Evolutionary conservation across 2,329 filamentous ascomycete species (phyloP), one percentile per base, ranked within the genome.

Genomic region (Alternaria dauci): DNA sequence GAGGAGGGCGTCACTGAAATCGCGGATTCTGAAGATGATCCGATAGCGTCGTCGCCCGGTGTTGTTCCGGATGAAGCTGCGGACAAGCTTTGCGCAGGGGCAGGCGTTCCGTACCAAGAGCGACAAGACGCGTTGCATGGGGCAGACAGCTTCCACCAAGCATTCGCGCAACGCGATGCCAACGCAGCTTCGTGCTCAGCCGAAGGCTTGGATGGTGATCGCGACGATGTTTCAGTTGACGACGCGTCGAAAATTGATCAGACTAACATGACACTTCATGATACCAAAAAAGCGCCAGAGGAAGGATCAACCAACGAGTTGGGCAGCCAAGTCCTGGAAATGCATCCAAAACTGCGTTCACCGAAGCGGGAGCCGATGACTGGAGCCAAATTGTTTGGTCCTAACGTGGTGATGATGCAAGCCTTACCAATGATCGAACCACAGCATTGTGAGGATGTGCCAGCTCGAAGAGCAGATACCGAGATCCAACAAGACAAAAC

Each of bases 21-120:
- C 16, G 68, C 72, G 11, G 75, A 78, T 61, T 76, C 74, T 20
- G 75, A 78, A 51, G 74, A 76, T 7, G 75, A 77, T 64, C 68
- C 59, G 2, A 59, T 75, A 61, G 68, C 69, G 53, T 76, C 73
- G 47, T 74, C 74, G 53, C 74, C 72, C 34, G 42, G 56, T 54
- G 42, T 46, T 32, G 58, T 59, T 65, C 36, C 61, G 32, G 58
- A 59, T 51, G 54, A 58, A 52, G 57, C 50, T 50, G 48, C 42
- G 44, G 64, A 71, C 59, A 72, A 74, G 68, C 68, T 69, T 71
- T 65, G 26, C 41, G 50, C 65, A 59, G 53, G 58, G 51, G 39
- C 55, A 44, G 46, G 39, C 16, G 51, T 43, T 41, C 54, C 63
- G 57, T 25, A 23, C 61, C 69, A 71, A 70, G 70, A 66, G 51